Conservation (phyloP, 1,139 yeast genomes). For the Saccharomycopsis phalli region DNA sequence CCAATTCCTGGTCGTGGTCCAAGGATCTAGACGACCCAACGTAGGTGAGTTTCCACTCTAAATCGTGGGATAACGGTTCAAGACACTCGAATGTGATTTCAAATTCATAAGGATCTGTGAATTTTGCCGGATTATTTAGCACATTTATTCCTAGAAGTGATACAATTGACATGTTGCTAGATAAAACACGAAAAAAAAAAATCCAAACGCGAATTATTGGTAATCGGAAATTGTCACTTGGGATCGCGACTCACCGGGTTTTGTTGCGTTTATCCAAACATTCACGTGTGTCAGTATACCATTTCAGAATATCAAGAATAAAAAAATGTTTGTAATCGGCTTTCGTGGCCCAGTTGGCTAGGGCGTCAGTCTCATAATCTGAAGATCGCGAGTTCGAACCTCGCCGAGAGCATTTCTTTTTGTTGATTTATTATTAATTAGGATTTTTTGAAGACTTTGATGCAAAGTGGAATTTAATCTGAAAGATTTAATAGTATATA, state of each 20-base stretch:
- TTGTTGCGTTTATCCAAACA: too few species aligned
- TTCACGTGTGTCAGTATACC: too few species aligned
- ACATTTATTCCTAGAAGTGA: constrained; percentile 88
- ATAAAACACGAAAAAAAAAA: neutral
- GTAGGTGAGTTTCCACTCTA: constrained; percentile 95
- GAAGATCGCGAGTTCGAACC: constrained; percentile 21
- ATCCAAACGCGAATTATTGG: neutral
- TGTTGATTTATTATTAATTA: neutral
- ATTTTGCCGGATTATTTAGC: constrained; percentile 89
- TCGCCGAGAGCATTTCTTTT: constrained; percentile 21
- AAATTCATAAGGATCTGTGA: constrained; percentile 87
- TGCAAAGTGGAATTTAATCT: neutral
- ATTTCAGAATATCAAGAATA: too few species aligned
- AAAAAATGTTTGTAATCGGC: constrained; percentile 8
- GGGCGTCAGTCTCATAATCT: constrained; percentile 21
- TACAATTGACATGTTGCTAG: constrained; percentile 70
- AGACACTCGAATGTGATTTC: constrained; percentile 96
- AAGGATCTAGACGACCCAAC: constrained; percentile 91
- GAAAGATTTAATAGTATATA: neutral
- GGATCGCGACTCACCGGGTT: too few species aligned
- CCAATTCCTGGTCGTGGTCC: constrained; percentile 95
- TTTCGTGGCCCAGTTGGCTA: constrained; percentile 21
- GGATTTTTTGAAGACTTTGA: neutral
- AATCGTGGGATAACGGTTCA: constrained; percentile 84
- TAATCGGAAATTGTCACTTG: too few species aligned